Evolutionary conservation across 768 basidiomycete genomes (phyloP).

Genomic region (Leucosporidium yakuticum): DNA sequence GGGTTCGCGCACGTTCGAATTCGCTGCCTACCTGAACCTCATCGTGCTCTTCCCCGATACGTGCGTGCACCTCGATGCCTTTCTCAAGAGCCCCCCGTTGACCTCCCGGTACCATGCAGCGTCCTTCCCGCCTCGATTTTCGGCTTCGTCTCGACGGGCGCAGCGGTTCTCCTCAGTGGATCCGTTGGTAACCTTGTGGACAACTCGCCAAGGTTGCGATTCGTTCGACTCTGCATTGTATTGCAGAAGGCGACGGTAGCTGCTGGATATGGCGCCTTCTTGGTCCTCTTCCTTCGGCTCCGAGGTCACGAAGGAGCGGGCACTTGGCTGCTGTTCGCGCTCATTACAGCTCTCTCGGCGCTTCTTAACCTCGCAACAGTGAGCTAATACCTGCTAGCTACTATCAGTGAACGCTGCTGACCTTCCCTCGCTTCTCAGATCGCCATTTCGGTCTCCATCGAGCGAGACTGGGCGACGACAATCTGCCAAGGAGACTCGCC

Average conservation of each 20-base stretch:
- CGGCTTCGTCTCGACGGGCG: constrained; percentile 48
- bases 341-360: constrained; percentile 12
- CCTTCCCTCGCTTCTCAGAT: constrained; percentile 25
- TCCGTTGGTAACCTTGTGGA: constrained; percentile 50
- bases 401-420: background rate
- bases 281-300: constrained; percentile 40
- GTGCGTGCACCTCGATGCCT: too few species aligned
- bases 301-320: background rate
- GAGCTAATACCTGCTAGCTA: too few species aligned
- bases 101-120: too few species aligned
- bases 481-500: constrained; percentile 45
- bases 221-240: constrained; percentile 47
- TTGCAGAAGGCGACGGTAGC: constrained; percentile 47
- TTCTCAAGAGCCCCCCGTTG: too few species aligned
- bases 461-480: constrained; percentile 53
- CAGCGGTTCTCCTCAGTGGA: constrained; percentile 48
- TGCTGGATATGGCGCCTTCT: constrained; percentile 44
- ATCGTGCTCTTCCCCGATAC: constrained; percentile 48
- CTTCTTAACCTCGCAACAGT: constrained; percentile 16
- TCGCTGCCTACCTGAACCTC: constrained; percentile 49
- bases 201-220: constrained; percentile 42
- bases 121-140: constrained; percentile 52
- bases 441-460: constrained; percentile 49
- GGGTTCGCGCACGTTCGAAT: constrained; percentile 48
- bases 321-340: constrained; percentile 10